Percentiles rank a stretch among this genome's conserved stretches.
Evolutionary conservation across 345 rosid genomes (phyloP).

Genomic region (Citrus maxima): DNA sequence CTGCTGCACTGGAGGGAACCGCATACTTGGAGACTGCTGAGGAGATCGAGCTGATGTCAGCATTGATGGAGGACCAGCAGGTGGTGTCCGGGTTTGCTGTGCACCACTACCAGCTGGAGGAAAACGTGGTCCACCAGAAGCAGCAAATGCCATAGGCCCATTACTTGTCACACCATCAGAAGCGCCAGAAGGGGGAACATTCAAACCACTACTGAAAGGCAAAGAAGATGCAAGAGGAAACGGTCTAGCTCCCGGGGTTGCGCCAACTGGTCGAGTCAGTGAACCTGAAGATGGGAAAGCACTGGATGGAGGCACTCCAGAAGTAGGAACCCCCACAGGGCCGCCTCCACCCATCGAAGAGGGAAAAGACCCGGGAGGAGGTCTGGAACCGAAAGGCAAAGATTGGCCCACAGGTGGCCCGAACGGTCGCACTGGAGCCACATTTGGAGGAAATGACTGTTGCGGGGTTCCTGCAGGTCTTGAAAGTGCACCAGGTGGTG

Average conservation of each 20-base stretch:
- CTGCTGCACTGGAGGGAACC: conserved; percentile 41
- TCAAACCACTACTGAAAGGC: conserved; percentile 27
- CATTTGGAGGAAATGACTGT: conserved; percentile 41
- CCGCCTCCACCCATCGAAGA: conserved; percentile 37
- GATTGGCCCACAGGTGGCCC: conserved; percentile 56
- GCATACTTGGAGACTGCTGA: conserved; percentile 46
- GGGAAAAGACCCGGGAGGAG: conserved; percentile 45
- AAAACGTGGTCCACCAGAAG: conserved; percentile 37
- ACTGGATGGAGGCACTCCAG: conserved; percentile 27
- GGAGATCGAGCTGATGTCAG: conserved; percentile 34
- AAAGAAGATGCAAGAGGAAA: conserved; percentile 39
- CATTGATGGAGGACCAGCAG: conserved; percentile 47
- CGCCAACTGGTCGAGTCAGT: conserved; percentile 31
- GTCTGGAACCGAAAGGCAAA: conserved; percentile 57
- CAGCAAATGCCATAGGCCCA: conserved; percentile 39
- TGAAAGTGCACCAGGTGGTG: conserved; percentile 36
- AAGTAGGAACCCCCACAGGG: conserved; percentile 16
- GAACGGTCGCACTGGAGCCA: conserved; percentile 50
- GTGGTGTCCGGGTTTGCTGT: conserved; percentile 31
- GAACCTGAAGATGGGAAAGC: conserved; percentile 34
- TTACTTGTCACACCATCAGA: conserved; percentile 22
- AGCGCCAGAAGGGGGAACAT: conserved; percentile 27
- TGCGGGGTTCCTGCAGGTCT: conserved; percentile 55
- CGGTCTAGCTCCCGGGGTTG: conserved; percentile 47
- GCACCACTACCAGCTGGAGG: conserved; percentile 36